Conservation (phyloP, 495 filamentous ascomycete genomes). For the Neurospora pannonica region DNA sequence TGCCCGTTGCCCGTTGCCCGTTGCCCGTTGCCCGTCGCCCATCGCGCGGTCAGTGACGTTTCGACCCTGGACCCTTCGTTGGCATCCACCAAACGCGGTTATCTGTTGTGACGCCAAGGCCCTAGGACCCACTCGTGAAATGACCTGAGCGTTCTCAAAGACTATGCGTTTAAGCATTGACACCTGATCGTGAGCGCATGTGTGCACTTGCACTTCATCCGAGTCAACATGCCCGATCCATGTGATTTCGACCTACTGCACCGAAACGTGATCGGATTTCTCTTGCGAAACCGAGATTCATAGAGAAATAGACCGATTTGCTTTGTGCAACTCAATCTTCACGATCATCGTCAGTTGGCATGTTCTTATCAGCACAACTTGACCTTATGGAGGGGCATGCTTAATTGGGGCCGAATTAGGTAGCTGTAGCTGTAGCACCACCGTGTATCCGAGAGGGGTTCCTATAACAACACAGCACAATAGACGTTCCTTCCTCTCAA, state of each 20-base stretch:
- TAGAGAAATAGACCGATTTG: neutral
- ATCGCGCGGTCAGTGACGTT: neutral
- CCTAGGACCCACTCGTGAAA: neutral
- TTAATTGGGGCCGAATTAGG: neutral
- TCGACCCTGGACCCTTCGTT: neutral
- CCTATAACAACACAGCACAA: neutral
- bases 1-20: neutral
- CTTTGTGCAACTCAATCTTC: neutral
- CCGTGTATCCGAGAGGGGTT: neutral
- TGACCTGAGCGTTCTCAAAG: neutral
- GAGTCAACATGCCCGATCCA: neutral
- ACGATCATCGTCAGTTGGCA: neutral
- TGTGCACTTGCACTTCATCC: neutral
- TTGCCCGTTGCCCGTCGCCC: neutral
- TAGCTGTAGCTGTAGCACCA: neutral
- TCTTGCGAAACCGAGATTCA: neutral
- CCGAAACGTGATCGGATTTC: neutral
- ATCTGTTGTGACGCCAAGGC: neutral
- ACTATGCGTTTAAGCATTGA: neutral
- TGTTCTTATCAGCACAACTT: neutral
- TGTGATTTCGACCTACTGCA: neutral
- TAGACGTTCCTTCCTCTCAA: neutral
- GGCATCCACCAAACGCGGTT: neutral
- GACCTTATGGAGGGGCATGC: neutral
- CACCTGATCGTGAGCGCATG: neutral